Evolutionary conservation across 2,329 filamentous ascomycete species (phyloP), one percentile per base, ranked within the genome.

Genomic region (Byssoonygena ceratinophila): DNA sequence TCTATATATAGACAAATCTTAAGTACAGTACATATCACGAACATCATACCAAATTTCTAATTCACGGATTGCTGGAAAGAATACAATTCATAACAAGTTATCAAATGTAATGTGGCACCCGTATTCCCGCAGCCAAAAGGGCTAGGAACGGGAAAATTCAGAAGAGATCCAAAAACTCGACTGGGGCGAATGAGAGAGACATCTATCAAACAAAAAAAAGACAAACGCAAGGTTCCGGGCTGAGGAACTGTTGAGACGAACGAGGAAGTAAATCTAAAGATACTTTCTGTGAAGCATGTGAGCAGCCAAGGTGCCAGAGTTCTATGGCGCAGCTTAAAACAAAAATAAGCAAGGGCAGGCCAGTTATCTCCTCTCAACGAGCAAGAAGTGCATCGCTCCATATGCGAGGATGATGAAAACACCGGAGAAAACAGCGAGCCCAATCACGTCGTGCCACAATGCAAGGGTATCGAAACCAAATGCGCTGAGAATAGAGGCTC

Each of bases 391-490:
- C 88, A 98, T 94, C 14, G 91, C 90, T 27, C 72, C 74, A 67
- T 97, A 98, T 5, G 92, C 91, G 59, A 97, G 74, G 41, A 96
- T 71, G 46, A 97, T 81, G 64, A 97, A 98, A 0, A 80, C 77
- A 0, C 79, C 84, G 1, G 85, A 88, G 68, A 96, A 94, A 9
- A 92, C 75, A 4, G 80, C 88, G 12, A 98, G 72, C 44, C 87
- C 90, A 48, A 85, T 74, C 23, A 92, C 81, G 68, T 98, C 92
- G 41, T 73, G 72, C 90, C 89, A 96, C 53, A 95, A 76, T 0
- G 87, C 88, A 55, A 82, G 75, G 25, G 90, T 94, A 64, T 95
- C 79, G 67, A 98, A 98, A 1, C 92, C 92, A 67, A 98, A 98
- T 0, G 86, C 88, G 68, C 87, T 94, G 52, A 98, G 72, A 59